phyloP scores from a whole-genome alignment of 306 rosid species.

The Gastrolobium bilobum region DNA sequence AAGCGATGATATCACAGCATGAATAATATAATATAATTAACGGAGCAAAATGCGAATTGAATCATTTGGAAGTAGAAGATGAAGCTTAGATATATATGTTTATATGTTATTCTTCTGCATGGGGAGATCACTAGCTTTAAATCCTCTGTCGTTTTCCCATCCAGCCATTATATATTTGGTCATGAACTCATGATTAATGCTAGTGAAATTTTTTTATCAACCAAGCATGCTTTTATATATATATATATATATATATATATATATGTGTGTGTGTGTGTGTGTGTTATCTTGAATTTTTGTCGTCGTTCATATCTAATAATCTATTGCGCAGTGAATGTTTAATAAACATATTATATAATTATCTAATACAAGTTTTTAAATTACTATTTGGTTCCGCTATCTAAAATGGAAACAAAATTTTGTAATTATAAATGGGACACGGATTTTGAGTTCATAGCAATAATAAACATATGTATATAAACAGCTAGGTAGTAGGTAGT shows the following conservation, averaged over 20 bases:
- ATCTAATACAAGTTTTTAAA: background rate
- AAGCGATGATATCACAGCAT: background rate
- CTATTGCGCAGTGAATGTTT: too few species aligned
- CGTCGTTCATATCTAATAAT: background rate
- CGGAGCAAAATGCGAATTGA: background rate
- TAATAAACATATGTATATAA: background rate
- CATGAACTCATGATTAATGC: slow-evolving; percentile 11
- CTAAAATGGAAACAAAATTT: background rate
- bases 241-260: too few species aligned
- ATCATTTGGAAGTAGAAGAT: slow-evolving; percentile 8
- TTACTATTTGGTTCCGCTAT: background rate
- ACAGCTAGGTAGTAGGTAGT: slow-evolving; percentile 5
- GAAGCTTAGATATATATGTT: slow-evolving; percentile 14
- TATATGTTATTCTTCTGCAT: slow-evolving; percentile 42
- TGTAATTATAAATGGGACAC: background rate
- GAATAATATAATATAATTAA: slow-evolving; percentile 6
- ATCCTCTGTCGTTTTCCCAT: slow-evolving; percentile 44
- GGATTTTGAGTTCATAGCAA: background rate
- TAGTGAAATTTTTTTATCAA: background rate
- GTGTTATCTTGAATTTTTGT: slow-evolving; percentile 4
- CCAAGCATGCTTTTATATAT: background rate
- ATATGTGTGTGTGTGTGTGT: too few species aligned
- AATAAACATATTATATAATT: background rate
- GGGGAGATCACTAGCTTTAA: slow-evolving; percentile 27
- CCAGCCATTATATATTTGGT: slow-evolving; percentile 28